phyloP scores from a whole-genome alignment of 257 asterid species.

The Penstemon barbatus region DNA sequence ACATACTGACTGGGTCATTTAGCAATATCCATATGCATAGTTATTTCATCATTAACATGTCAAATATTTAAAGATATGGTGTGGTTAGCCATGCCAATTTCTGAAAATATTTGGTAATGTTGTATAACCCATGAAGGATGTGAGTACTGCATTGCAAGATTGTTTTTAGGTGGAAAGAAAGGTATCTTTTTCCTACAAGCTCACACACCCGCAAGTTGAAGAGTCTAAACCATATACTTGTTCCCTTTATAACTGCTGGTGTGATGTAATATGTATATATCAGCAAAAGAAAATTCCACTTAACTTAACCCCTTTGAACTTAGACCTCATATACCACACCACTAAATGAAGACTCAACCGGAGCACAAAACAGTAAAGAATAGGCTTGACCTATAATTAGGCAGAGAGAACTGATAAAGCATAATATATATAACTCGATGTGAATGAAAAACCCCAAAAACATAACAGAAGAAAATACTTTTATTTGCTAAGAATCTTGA shows the following conservation, averaged over 20 bases:
- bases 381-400: not conserved
- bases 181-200: slow-evolving; percentile 7
- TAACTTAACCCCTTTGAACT: slow-evolving; percentile 3
- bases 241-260: slow-evolving; percentile 1
- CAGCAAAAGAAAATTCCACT: not conserved
- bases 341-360: not conserved
- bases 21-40: slow-evolving; percentile 9
- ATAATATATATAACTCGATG: not conserved
- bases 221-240: slow-evolving; percentile 7
- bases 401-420: not conserved
- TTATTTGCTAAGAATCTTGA: slow-evolving; percentile 11
- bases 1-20: slow-evolving; percentile 6
- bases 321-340: not conserved
- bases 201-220: not conserved
- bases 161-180: not conserved
- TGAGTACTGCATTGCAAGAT: not conserved
- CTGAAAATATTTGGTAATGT: slow-evolving; percentile 6
- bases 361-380: slow-evolving; percentile 7
- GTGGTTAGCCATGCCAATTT: not conserved
- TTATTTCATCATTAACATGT: not conserved
- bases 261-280: not conserved
- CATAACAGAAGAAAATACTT: not conserved
- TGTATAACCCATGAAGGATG: slow-evolving; percentile 3
- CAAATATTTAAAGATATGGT: not conserved
- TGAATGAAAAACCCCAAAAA: not conserved